phyloP scores from a whole-genome alignment of 352 stramenopile species.

The Globisporangium irregulare region DNA sequence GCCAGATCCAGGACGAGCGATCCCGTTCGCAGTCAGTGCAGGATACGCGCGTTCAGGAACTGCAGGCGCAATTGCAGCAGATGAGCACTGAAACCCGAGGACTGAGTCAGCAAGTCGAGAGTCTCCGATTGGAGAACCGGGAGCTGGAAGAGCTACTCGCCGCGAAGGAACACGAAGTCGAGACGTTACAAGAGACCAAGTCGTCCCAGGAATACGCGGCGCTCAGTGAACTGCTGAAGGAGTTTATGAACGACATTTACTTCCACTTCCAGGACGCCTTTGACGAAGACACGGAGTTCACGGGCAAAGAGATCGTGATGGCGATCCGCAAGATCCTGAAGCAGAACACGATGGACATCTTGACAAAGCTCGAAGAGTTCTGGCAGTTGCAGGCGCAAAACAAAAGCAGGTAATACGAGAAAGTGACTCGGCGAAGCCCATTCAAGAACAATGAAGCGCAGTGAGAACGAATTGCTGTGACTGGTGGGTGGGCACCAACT shows the following conservation, averaged over 20 bases:
- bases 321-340: constrained; percentile 82
- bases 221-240: constrained; percentile 71
- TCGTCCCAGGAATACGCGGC: constrained; percentile 53
- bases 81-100: constrained; percentile 31
- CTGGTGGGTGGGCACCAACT: not conserved
- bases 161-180: constrained; percentile 49
- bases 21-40: constrained; percentile 40
- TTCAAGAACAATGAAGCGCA: not conserved
- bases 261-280: constrained; percentile 85
- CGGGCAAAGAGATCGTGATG: constrained; percentile 79
- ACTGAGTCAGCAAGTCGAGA: constrained; percentile 50
- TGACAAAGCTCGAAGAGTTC: constrained; percentile 70
- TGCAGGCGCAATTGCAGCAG: constrained; percentile 52
- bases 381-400: constrained; percentile 50
- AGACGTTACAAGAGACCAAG: constrained; percentile 37
- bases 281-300: constrained; percentile 81
- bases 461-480: constrained; percentile 7
- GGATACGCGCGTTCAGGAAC: constrained; percentile 43
- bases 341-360: constrained; percentile 79
- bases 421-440: not conserved
- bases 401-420: not conserved
- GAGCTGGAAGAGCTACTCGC: constrained; percentile 51
- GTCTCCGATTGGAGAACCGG: constrained; percentile 31
- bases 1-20: constrained; percentile 60
- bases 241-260: constrained; percentile 89